Percentiles rank a stretch among this genome's conserved stretches.
phyloP scores from a whole-genome alignment of 176 grass and related monocot species.

The Oryza nivara region DNA sequence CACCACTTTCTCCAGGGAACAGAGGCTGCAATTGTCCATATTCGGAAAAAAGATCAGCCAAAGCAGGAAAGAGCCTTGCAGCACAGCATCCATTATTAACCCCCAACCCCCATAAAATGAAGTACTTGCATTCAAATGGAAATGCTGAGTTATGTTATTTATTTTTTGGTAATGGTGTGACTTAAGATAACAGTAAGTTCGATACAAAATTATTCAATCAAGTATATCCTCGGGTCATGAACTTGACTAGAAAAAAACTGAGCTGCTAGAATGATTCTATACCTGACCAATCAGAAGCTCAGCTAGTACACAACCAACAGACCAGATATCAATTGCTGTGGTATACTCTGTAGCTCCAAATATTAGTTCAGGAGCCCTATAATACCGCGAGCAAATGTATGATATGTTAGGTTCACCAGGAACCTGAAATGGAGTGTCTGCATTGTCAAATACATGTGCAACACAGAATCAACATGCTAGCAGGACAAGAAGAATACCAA shows the following conservation, averaged over 20 bases:
- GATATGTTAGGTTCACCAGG: conserved; percentile 97
- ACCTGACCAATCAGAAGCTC: conserved; percentile 92
- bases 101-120: not conserved
- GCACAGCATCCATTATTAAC: not conserved
- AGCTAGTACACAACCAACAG: conserved; percentile 97
- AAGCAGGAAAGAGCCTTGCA: not conserved
- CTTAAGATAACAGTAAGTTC: not conserved
- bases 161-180: not conserved
- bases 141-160: not conserved
- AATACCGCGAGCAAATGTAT: conserved; percentile 96
- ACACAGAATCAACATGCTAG: not conserved
- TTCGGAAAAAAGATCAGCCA: not conserved
- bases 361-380: conserved; percentile 97
- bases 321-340: conserved; percentile 96
- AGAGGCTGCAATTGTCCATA: conserved; percentile 60
- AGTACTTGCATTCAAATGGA: not conserved
- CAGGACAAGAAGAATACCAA: conserved; percentile 52
- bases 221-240: conserved; percentile 5
- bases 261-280: conserved; percentile 26
- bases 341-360: conserved; percentile 97
- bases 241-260: conserved; percentile 15
- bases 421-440: conserved; percentile 58
- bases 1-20: conserved; percentile 93
- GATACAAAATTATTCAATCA: not conserved
- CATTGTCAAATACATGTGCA: conserved; percentile 46